A percentile compares a stretch with the other conserved stretches of the same genome.
Evolutionary conservation across 768 basidiomycete genomes (phyloP).

Genomic region (Suillus subluteus): DNA sequence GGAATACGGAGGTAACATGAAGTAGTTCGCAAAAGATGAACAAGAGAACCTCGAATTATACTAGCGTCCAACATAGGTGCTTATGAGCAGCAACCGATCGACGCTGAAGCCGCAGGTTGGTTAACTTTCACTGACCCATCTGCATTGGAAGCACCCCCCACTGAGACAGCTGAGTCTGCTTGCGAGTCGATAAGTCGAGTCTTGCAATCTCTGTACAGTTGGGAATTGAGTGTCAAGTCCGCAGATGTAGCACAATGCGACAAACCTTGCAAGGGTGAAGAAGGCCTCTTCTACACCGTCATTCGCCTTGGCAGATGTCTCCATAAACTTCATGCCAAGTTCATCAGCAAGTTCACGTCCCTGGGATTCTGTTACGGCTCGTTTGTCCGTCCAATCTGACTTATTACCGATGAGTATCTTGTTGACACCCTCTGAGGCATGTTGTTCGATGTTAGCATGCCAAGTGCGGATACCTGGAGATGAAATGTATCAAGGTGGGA

Average conservation of each 20-base stretch:
- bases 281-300: conserved; percentile 99
- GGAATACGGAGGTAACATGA: conserved; percentile 12
- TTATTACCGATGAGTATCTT: conserved; percentile 99
- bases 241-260: conserved; percentile 16
- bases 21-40: conserved; percentile 11
- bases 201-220: conserved; percentile 84
- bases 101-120: conserved; percentile 51
- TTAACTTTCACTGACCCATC: conserved; percentile 70
- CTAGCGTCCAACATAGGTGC: conserved; percentile 5
- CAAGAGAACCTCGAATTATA: neutral
- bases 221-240: neutral
- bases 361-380: conserved; percentile 88
- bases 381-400: conserved; percentile 97
- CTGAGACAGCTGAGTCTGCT: conserved; percentile 56
- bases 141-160: conserved; percentile 39
- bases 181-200: conserved; percentile 95
- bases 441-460: conserved; percentile 98
- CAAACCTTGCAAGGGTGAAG: conserved; percentile 93
- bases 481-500: neutral
- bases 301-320: conserved; percentile 96
- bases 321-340: conserved; percentile 95
- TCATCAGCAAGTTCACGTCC: conserved; percentile 92
- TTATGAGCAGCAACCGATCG: conserved; percentile 59
- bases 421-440: conserved; percentile 98
- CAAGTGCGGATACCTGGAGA: conserved; percentile 92